Evolutionary conservation across 176 grass and related monocot species (phyloP).

Genomic region (Thalia dealbata): DNA sequence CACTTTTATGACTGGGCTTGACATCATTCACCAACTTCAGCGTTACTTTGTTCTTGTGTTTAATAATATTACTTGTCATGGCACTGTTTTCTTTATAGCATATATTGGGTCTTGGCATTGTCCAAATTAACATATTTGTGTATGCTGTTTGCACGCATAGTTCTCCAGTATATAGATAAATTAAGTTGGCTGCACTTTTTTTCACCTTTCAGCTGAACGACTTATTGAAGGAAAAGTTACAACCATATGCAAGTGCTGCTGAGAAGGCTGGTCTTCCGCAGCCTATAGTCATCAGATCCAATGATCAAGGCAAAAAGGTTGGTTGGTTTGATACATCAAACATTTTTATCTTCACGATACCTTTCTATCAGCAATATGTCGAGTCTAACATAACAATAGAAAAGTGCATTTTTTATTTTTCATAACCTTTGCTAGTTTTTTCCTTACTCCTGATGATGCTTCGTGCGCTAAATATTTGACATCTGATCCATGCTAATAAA

Average conservation of each 20-base stretch:
- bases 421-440: too few relatives aligned
- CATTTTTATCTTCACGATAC: not conserved
- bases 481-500: too few relatives aligned
- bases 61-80: too few relatives aligned
- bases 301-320: conserved; percentile 24
- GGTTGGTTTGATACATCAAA: not conserved
- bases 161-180: not conserved
- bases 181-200: not conserved
- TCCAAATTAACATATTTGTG: not conserved
- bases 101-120: too few relatives aligned
- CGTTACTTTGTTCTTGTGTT: too few relatives aligned
- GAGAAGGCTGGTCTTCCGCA: conserved; percentile 16
- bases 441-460: too few relatives aligned
- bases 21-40: too few relatives aligned
- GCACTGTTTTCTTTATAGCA: too few relatives aligned
- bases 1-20: too few relatives aligned
- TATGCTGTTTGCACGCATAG: not conserved
- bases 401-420: too few relatives aligned
- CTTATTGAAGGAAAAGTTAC: conserved; percentile 23
- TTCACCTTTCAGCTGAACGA: conserved; percentile 15
- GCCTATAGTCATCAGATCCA: conserved; percentile 9
- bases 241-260: conserved; percentile 14
- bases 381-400: not conserved
- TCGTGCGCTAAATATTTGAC: too few relatives aligned
- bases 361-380: not conserved